Base-by-base conservation (phyloP, 2,329 filamentous ascomycete genomes). In the Thelonectria discophora region DNA sequence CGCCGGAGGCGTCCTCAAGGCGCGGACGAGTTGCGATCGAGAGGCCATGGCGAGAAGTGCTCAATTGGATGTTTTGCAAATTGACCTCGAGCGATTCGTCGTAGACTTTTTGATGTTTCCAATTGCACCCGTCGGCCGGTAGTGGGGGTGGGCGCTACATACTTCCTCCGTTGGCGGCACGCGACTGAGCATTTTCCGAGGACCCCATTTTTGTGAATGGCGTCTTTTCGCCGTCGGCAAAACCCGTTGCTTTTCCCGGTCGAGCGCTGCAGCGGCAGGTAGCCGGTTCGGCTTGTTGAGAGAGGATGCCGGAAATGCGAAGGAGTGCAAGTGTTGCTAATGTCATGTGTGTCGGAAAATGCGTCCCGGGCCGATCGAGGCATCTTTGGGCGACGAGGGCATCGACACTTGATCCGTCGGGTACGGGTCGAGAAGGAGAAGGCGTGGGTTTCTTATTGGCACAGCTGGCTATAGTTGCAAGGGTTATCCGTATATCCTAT, bases 11-110 rank as follows among this genome's bases (percentile, higher is more conserved):
- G 60, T 61, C 62, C 71, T 68, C 39, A 73, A 62, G 51, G 69
- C 67, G 56, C 69, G 71, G 45, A 69, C 53, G 47, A 73, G 64
- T 47, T 66, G 65, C 57, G 69, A 60, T 34, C 71, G 71, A 43
- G 70, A 70, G 20, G 69, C 67, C 71, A 73, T 73, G 27, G 27
- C 27, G 27, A 30, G 27, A 30, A 32, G 32, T 56, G 43, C 18
- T 11, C 40, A 34, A 5, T 20, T 56, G 32, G 53, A 10, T 13
- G 42, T 32, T 60, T 60, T 55, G 52, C 47, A 55, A 55, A 56
- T 60, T 32, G 21, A 8, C 32, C 13, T 9, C 21, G 32, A 46
- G 18, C 52, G 42, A 55, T 60, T 60, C 58, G 52, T 21, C 50
- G 17, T 24, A 12, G 47, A 55, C 20, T 55, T 59, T 59, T 55